Evolutionary conservation across 2,329 filamentous ascomycete species (phyloP), one percentile per base, ranked within the genome.

Genomic region (Botrytis fragariae): DNA sequence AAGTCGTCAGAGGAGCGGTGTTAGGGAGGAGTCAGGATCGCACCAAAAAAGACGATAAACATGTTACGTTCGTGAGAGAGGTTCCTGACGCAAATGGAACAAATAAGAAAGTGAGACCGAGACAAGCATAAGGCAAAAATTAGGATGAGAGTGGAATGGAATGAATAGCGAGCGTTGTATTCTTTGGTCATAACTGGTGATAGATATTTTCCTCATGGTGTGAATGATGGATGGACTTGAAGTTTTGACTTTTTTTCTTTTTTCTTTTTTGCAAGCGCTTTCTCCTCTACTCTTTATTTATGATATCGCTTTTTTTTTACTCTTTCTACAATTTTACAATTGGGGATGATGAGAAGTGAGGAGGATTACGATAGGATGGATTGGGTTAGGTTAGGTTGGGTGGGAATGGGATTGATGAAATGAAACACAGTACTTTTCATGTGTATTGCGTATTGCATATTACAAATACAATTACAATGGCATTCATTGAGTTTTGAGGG

Each of bases 1-100:
- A 79, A 44, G 78, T 79, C 10, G 77, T 79, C 0, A 74, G 77
- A 7, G 74, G 77, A 59, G 75, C 79, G 8, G 78, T 77, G 8
- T 48, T 79, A 57, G 75, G 77, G 48, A 77, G 78, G 25, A 76
- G 77, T 22, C 76, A 73, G 10, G 76, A 77, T 29, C 71, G 75
- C 7, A 25, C 79, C 45, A 77, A 77, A 60, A 81, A 81, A 71
- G 80, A 80, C 54, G 78, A 80, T 29, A 81, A 81, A 67, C 82
- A 81, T 69, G 82, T 83, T 45, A 80, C 78, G 9, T 82, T 83
- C 75, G 80, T 81, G 3, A 80, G 78, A 62, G 79, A 81, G 7
- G 77, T 80, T 3, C 22, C 32, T 25, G 64, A 68, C 37, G 35
- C 45, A 0, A 54, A 54, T 54, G 64, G 25, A 20, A n/a, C 45